Evolutionary conservation across 192 early-diverging fungal species (phyloP), one percentile per base, ranked within the genome.

Genomic region (Entomortierella beljakovae): DNA sequence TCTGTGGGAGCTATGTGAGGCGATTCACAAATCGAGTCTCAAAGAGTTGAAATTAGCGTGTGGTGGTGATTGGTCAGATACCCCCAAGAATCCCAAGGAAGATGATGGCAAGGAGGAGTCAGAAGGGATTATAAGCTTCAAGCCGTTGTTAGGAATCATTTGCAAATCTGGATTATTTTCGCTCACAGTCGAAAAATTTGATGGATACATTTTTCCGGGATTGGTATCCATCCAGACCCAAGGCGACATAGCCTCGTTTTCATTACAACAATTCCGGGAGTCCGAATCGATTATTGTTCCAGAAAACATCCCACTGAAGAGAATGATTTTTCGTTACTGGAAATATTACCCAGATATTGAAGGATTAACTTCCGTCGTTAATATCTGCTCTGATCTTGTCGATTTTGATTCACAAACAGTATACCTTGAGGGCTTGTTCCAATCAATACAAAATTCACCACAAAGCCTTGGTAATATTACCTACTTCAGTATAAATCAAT

Each of bases 111-210:
- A 6, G 3, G 29, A 32, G 7, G 32, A n/a, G n/a, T n/a, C n/a
- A n/a, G n/a, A 34, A 29, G 26, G 25, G 49, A 4, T 18, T 34
- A 0, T 53, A 49, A 48, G 51, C 6, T 76, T 68, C 43, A 49
- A 25, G 11, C 72, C 72, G 16, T 11, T 76, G 32, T 22, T 76
- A 15, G 72, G 64, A 9, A 76, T 74, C 26, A 62, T 76, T 46
- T 76, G 58, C 38, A 51, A 53, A 11, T 5, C 16, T 20, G 65
- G 65, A 16, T 46, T 76, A 2, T 15, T 49, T 10, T n/a, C 72
- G 2, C 22, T 76, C n/a, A 68, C 59, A 18, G 59, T 76, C 28
- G 64, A 76, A 38, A 65, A 65, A 37, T 68, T 57, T 51, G 28
- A 54, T 20, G 72, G 72, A 8, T 1, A 57, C 0, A 54, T 76